phyloP scores from a whole-genome alignment of 495 filamentous ascomycete genomes.

The Ascobolus immersus region DNA sequence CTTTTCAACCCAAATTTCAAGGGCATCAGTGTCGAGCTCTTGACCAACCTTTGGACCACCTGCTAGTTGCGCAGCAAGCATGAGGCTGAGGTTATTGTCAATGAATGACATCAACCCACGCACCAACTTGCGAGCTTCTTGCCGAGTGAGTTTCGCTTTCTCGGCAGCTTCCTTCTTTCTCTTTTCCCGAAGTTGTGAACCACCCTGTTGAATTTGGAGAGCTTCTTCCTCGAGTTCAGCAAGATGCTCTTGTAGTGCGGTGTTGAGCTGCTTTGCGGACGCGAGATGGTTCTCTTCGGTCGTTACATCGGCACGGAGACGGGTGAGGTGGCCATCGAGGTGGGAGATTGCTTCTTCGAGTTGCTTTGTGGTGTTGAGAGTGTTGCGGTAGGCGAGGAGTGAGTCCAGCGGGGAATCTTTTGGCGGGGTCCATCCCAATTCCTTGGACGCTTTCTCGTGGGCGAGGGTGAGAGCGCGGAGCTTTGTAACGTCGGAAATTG shows the following conservation, averaged over 20 bases:
- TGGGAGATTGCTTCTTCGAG: constrained; percentile 1
- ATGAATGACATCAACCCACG: constrained; percentile 46
- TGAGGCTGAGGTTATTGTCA: constrained; percentile 40
- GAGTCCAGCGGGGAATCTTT: constrained; percentile 6
- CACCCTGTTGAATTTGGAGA: not conserved
- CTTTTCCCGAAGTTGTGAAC: constrained; percentile 25
- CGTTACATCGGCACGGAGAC: not conserved
- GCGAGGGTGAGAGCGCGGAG: constrained; percentile 3
- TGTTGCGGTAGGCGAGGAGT: constrained; percentile 8
- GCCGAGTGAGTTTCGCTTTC: constrained; percentile 21
- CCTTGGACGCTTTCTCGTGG: constrained; percentile 4
- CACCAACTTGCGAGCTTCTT: constrained; percentile 31
- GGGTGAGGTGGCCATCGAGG: constrained; percentile 1
- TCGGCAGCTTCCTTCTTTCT: constrained; percentile 31
- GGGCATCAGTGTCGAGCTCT: constrained; percentile 32
- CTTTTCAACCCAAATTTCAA: constrained; percentile 28
- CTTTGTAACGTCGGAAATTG: not conserved
- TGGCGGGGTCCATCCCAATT: constrained; percentile 7
- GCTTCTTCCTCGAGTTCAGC: constrained; percentile 1
- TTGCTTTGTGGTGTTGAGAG: constrained; percentile 2
- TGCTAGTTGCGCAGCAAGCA: constrained; percentile 67
- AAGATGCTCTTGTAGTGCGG: constrained; percentile 4
- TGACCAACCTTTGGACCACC: constrained; percentile 70
- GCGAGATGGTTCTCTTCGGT: constrained; percentile 1
- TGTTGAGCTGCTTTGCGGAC: not conserved